These are phyloP conservation scores for Mortierella sp. DNA, from an alignment of 371 early-diverging fungal species.

Conservation along the genomic window DNA sequence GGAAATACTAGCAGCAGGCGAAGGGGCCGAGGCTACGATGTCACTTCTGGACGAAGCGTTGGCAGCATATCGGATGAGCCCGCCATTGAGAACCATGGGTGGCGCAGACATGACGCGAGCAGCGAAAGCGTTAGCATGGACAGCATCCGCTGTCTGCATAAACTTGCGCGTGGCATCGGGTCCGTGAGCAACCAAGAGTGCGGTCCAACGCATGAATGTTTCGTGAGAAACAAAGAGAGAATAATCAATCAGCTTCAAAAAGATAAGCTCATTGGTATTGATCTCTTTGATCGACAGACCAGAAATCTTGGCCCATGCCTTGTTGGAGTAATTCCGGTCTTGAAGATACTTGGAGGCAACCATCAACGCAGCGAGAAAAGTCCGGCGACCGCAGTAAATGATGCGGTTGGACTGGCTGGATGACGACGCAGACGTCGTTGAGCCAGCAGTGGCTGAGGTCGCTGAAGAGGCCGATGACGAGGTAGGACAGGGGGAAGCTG, in stretches of 20 bases:
- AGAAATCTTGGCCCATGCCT: constrained; percentile 85
- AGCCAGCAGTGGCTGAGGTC: constrained; percentile 18
- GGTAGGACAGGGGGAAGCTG: constrained; percentile 25
- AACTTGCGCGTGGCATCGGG: constrained; percentile 59
- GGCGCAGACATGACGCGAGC: constrained; percentile 31
- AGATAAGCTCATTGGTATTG: constrained; percentile 78
- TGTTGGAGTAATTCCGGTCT: constrained; percentile 83
- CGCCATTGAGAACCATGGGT: constrained; percentile 39
- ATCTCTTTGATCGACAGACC: constrained; percentile 71
- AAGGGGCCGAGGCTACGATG: neutral
- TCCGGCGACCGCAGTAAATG: constrained; percentile 78
- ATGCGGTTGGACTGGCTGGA: constrained; percentile 47
- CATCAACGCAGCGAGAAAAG: constrained; percentile 80
- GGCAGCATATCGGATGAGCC: constrained; percentile 36
- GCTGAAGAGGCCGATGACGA: constrained; percentile 25
- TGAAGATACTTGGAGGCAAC: constrained; percentile 82
- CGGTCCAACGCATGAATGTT: constrained; percentile 78
- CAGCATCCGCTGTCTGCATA: constrained; percentile 36
- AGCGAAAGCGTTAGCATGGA: constrained; percentile 23
- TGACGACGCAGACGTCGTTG: constrained; percentile 19
- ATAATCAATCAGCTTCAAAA: constrained; percentile 78
- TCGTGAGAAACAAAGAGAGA: constrained; percentile 74
- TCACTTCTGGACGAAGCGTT: neutral
- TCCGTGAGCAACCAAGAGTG: constrained; percentile 65
- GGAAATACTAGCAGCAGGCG: constrained; percentile 10